Percentiles rank a stretch among this genome's conserved stretches.
Conservation (phyloP, 2,329 filamentous ascomycete species). For the Aquanectria penicillioides region DNA sequence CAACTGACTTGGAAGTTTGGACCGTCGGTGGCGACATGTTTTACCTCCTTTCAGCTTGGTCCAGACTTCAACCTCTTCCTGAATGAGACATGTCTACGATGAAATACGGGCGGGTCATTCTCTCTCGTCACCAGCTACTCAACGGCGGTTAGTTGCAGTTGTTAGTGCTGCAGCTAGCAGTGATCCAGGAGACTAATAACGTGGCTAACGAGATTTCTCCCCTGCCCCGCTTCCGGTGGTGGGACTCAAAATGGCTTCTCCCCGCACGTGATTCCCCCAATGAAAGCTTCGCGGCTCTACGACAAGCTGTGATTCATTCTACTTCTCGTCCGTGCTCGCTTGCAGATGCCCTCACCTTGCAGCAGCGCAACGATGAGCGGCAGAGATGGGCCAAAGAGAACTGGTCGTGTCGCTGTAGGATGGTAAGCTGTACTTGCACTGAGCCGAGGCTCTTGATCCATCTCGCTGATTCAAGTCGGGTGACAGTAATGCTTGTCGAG, state of each 20-base stretch:
- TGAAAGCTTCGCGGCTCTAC: neutral
- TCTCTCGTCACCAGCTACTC: too few relatives aligned
- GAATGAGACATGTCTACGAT: too few relatives aligned
- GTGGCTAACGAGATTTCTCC: slow-evolving; percentile 3
- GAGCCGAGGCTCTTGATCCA: neutral
- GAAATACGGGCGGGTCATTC: too few relatives aligned
- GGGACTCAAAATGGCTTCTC: neutral
- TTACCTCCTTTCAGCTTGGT: too few relatives aligned
- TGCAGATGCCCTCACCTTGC: neutral
- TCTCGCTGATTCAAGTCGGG: slow-evolving; percentile 1
- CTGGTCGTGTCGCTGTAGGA: slow-evolving; percentile 27
- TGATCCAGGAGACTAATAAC: neutral
- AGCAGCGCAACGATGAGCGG: slow-evolving; percentile 17
- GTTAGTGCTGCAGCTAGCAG: slow-evolving; percentile 4
- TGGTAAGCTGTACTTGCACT: slow-evolving; percentile 6
- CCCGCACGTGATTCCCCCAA: slow-evolving; percentile 6
- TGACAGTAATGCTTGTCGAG: slow-evolving; percentile 24
- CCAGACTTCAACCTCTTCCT: too few relatives aligned
- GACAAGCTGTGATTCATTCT: neutral
- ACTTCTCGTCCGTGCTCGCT: neutral
- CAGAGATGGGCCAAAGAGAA: slow-evolving; percentile 18
- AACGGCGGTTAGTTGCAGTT: too few relatives aligned
- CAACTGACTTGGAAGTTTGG: too few relatives aligned
- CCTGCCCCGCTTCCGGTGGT: slow-evolving; percentile 4
- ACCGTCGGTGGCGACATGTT: too few relatives aligned